Evolutionary conservation across 345 rosid genomes (phyloP), one percentile per base, ranked within the genome.

Genomic region (Euphorbia lathyris): DNA sequence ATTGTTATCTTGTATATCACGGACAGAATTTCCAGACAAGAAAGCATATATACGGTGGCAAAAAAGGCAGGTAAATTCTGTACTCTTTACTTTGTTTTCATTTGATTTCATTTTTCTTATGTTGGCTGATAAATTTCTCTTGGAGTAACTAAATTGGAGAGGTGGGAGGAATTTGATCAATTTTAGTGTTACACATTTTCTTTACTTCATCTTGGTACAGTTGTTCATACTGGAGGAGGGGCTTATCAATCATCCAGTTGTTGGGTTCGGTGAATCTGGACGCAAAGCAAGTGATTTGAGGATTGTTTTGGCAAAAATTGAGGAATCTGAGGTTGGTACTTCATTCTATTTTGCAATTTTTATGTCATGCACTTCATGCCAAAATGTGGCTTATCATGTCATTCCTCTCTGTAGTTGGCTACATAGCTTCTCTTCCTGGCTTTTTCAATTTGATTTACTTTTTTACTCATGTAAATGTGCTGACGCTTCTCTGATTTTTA

Each of bases 11-110:
- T 88, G 96, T 57, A 86, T 88, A 77, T 92, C 99, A 71, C 94
- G 93, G 63, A 85, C 97, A 36, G 97, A 95, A 80, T 95, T 95
- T 84, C 86, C 99, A 70, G 97, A 95, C 75, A 92, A 92, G 83
- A 92, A 92, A 83, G 86, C 97, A 51, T 95, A 86, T 74, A 85
- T 95, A 77, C 90, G 88, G 69, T 95, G 99, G 97, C 99, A 95
- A 84, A 95, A 88, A 80, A 92, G 99, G 90, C 99, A 92, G 97
- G 99, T 90, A 83, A 80, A 81, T 77, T 70, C 72, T 78, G 58
- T 71, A 42, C 52, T 68, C 30, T 53, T 25, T 69, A 51, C 63
- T 19, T 53, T 23, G 22, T 42, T 36, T 27, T 17, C 13, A 7
- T 25, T 34, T 63, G n/a, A 25, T 56, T 70, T 63, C 58, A 50